Percentiles rank a stretch among this genome's conserved stretches.
Conservation (phyloP, 1,284 basidiomycete genomes). For the Sporisorium scitamineum region DNA sequence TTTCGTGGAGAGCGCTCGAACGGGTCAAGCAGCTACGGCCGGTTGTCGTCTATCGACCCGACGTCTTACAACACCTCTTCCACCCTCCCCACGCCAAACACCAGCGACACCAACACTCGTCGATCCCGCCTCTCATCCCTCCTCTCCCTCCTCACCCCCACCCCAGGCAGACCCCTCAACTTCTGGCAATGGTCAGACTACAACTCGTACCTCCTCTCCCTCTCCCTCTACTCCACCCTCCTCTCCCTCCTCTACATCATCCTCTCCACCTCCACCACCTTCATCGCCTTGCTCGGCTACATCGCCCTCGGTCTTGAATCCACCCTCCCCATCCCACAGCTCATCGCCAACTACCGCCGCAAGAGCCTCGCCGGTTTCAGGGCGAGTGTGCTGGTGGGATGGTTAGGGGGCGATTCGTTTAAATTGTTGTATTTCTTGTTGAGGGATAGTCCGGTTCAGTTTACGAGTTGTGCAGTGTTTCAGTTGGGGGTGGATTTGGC, state of each 20-base stretch:
- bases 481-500: conserved; percentile 68
- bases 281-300: conserved; percentile 80
- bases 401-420: conserved; percentile 70
- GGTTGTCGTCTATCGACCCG: conserved; percentile 20
- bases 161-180: conserved; percentile 73
- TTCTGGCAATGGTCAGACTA: conserved; percentile 89
- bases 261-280: conserved; percentile 77
- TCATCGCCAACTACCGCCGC: conserved; percentile 75
- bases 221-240: conserved; percentile 76
- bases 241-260: conserved; percentile 73
- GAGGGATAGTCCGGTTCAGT: conserved; percentile 47
- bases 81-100: background rate
- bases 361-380: conserved; percentile 85
- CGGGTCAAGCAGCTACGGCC: conserved; percentile 9
- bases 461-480: conserved; percentile 52
- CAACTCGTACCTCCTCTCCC: conserved; percentile 79
- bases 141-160: background rate
- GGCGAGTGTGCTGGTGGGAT: conserved; percentile 77
- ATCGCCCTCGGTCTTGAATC: conserved; percentile 76
- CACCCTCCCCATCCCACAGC: conserved; percentile 54
- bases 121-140: background rate
- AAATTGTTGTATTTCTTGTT: conserved; percentile 65
- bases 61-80: conserved; percentile 9
- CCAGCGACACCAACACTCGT: background rate
- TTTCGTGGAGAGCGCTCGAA: conserved; percentile 11